phyloP scores from a whole-genome alignment of 495 filamentous ascomycete genomes.

The Podospora pseudopauciseta region DNA sequence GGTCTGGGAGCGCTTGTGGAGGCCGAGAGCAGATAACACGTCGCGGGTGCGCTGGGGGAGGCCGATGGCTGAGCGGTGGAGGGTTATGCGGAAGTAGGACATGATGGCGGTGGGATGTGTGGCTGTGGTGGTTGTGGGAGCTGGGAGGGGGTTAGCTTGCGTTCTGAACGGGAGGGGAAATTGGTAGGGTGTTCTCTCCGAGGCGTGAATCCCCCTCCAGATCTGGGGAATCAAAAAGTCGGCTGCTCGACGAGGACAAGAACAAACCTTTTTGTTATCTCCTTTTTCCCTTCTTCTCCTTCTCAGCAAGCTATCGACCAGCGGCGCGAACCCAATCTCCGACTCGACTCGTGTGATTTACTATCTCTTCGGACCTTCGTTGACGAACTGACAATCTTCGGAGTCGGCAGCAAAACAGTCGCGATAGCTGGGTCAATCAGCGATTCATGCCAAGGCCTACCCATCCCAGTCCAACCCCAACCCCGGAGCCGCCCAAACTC shows the following conservation, averaged over 20 bases:
- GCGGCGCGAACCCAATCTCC: too few relatives aligned
- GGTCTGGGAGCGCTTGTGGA: conserved; percentile 80
- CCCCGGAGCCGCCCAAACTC: neutral
- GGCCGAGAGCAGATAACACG: conserved; percentile 82
- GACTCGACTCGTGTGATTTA: too few relatives aligned
- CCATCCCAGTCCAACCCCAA: neutral
- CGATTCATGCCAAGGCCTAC: neutral
- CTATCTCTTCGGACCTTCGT: too few relatives aligned
- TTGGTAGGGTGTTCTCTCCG: too few relatives aligned
- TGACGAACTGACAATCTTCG: too few relatives aligned
- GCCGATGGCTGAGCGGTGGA: conserved; percentile 89
- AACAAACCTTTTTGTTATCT: too few relatives aligned
- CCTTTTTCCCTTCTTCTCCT: too few relatives aligned
- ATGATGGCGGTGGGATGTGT: conserved; percentile 46
- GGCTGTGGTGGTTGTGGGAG: neutral
- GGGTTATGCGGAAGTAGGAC: conserved; percentile 93
- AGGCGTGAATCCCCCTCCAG: too few relatives aligned
- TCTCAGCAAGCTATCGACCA: too few relatives aligned
- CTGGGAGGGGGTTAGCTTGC: neutral
- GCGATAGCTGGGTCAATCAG: neutral
- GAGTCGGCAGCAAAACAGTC: neutral
- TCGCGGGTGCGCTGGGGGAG: conserved; percentile 77
- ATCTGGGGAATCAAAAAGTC: too few relatives aligned
- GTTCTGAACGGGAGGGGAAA: neutral
- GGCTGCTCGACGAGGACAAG: too few relatives aligned